Base-by-base conservation (phyloP, 1,284 basidiomycete species). In the Naganishia cerealis region DNA sequence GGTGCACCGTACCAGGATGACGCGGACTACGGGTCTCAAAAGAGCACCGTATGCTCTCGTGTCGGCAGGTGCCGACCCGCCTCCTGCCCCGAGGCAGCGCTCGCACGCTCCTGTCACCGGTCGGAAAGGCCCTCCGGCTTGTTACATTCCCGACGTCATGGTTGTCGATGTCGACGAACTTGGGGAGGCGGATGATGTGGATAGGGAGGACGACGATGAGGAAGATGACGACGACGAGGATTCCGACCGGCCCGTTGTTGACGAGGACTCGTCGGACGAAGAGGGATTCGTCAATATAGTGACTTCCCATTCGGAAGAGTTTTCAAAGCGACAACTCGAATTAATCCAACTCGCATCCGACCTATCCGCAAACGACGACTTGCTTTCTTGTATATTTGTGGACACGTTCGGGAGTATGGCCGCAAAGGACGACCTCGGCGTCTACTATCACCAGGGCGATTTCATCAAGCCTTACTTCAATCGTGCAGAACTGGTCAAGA, bases 301-400 rank as follows among this genome's bases (percentile, higher is more conserved):
- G 42, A 18, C n/a, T 12, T 50, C 54, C 21, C 38, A 26, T 16
- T 53, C 61, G 13, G 61, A 63, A 54, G 50, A 54, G 21, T 63
- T 40, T 36, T 63, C 61, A 26, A 50, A 50, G 4, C 40, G 29
- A 4, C 55, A 66, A 38, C 43, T 66, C 54, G 63, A 66, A 21
- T 26, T 66, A 16, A 57, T 67, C 38, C 50, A 61, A 26, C 57
- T 61, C 52, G 79, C 79, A 16, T 77, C 80, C 57, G 77, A 81
- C 54, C 72, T 81, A 1, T 77, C 76, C 21, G 72, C 72, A 12
- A 79, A 81, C 67, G 80, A 81, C 69, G 80, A 81, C 71, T 71
- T 81, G 3, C 73, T 80, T 38, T 75, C 73, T 1, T 79, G 75
- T 71, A 74, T 81, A n/a, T 71, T 81, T 40, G 75, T 81, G n/a